Evolutionary conservation across 306 rosid species (phyloP).

Genomic region (Dalbergia cochinchinensis): DNA sequence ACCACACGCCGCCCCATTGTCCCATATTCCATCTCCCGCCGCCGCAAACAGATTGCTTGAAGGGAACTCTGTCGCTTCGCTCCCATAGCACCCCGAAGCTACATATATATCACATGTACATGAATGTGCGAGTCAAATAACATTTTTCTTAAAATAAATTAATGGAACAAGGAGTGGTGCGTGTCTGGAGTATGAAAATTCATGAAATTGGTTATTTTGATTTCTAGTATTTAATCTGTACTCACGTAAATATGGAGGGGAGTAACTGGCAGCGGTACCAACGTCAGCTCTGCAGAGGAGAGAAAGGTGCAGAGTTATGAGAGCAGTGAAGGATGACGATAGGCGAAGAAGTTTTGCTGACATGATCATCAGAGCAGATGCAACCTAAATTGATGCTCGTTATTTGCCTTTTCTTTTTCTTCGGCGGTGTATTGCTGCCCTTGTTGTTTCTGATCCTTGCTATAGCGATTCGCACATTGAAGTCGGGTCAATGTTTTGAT

Average conservation of each 20-base stretch:
- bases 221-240: neutral
- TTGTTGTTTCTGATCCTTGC: no score
- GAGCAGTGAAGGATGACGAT: constrained; percentile 1
- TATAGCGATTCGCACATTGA: no score
- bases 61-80: constrained; percentile 67
- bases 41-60: constrained; percentile 76
- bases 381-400: no score
- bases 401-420: no score
- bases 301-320: constrained; percentile 17
- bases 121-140: no score
- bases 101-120: neutral
- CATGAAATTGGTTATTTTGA: no score
- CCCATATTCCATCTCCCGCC: constrained; percentile 90
- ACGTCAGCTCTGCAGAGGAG: constrained; percentile 61
- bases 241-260: constrained; percentile 84
- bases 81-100: constrained; percentile 77
- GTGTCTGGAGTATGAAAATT: no score
- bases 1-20: constrained; percentile 91
- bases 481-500: no score
- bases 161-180: no score
- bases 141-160: no score
- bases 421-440: no score
- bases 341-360: neutral
- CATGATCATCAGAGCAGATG: neutral
- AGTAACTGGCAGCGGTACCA: constrained; percentile 68